phyloP scores from a whole-genome alignment of 2,329 filamentous ascomycete species.

The Alternaria postmessia region DNA sequence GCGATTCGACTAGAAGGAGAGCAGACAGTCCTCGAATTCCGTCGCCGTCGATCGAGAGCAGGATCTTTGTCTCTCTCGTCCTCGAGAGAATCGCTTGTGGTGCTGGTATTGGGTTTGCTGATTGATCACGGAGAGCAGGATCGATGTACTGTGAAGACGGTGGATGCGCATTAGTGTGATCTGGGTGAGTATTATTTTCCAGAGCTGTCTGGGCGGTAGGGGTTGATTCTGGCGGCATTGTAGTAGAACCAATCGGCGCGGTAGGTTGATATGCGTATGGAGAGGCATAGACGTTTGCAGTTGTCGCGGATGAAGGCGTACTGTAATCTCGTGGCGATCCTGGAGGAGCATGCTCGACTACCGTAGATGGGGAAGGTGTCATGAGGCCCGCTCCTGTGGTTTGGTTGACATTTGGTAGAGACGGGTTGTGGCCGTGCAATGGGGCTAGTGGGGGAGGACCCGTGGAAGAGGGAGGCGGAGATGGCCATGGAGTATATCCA shows the following conservation, averaged over 20 bases:
- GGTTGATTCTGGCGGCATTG: not conserved
- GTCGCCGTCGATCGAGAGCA: conserved; percentile 45
- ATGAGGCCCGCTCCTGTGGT: not conserved
- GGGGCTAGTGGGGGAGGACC: conserved; percentile 6
- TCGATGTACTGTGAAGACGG: conserved; percentile 9
- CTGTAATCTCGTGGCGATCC: conserved; percentile 9
- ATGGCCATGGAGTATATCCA: conserved; percentile 34
- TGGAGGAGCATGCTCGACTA: conserved; percentile 7
- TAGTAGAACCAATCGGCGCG: not conserved
- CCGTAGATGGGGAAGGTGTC: conserved; percentile 16
- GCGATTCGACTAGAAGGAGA: conserved; percentile 40
- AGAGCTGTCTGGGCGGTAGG: not conserved
- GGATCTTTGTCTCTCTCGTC: conserved; percentile 40
- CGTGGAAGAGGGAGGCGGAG: conserved; percentile 23
- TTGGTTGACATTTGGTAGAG: conserved; percentile 8
- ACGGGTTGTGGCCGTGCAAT: not conserved
- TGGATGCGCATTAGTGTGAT: not conserved
- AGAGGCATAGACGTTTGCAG: conserved; percentile 16
- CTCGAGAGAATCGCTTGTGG: conserved; percentile 18
- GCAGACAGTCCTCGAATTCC: conserved; percentile 43
- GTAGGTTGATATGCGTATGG: conserved; percentile 18
- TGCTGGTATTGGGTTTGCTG: conserved; percentile 12
- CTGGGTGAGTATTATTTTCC: not conserved
- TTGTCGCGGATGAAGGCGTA: conserved; percentile 2
- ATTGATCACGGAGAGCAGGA: conserved; percentile 5